A percentile compares a stretch with the other conserved stretches of the same genome.
phyloP scores from a whole-genome alignment of 345 rosid species.

The Cardamine chenopodiifolia region DNA sequence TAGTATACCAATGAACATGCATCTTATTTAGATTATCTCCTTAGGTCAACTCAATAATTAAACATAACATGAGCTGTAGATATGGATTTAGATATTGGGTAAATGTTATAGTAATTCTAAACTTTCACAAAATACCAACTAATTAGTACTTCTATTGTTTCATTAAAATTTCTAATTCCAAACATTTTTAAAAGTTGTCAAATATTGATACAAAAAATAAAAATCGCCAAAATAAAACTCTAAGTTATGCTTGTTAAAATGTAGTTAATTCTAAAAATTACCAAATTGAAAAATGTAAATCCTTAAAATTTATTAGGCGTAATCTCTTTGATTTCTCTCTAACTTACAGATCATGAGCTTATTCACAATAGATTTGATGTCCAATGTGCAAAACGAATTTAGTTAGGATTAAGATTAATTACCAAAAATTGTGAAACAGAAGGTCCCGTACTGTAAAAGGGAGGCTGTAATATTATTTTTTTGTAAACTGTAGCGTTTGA shows the following conservation, averaged over 20 bases:
- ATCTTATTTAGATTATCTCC: slow-evolving; percentile 30
- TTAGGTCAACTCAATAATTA: slow-evolving; percentile 27
- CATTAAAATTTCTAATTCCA: not conserved
- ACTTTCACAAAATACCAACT: not conserved
- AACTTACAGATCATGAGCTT: too few relatives aligned
- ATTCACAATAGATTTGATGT: too few relatives aligned
- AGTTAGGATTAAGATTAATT: too few relatives aligned
- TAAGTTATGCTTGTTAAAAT: not conserved
- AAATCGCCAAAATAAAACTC: not conserved
- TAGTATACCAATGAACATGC: slow-evolving; percentile 40
- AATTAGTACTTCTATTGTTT: not conserved
- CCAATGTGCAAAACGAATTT: too few relatives aligned
- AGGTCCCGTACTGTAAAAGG: too few relatives aligned
- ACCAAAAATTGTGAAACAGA: too few relatives aligned
- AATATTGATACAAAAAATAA: not conserved
- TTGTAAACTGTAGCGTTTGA: too few relatives aligned
- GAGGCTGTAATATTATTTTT: too few relatives aligned
- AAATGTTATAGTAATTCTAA: not conserved
- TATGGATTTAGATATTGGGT: not conserved
- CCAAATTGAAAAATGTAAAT: not conserved
- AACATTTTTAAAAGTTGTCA: not conserved
- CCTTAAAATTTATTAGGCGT: not conserved
- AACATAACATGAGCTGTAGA: slow-evolving; percentile 17
- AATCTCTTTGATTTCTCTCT: not conserved
- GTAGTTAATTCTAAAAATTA: not conserved